A percentile compares a stretch with the other conserved stretches of the same genome.
Evolutionary conservation across 1,284 basidiomycete genomes (phyloP).

Genomic region (Rhodotorula sp.): DNA sequence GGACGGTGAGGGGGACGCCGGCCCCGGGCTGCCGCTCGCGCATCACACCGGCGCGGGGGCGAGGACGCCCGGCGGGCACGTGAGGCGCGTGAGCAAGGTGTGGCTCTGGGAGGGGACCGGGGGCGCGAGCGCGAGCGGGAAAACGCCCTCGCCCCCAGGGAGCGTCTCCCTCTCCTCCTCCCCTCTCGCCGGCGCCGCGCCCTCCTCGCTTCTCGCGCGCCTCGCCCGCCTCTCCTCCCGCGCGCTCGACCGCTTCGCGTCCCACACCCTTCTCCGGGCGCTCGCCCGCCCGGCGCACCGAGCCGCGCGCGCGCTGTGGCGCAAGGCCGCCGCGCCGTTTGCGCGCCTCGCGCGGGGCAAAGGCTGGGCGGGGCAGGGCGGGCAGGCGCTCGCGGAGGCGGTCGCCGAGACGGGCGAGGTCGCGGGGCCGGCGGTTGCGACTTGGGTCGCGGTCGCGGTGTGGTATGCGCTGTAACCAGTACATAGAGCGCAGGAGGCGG

Average conservation of each 20-base stretch:
- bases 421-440: conserved; percentile 8
- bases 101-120: conserved; percentile 39
- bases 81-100: conserved; percentile 28
- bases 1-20: not conserved
- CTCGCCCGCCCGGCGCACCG: conserved; percentile 8
- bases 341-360: not conserved
- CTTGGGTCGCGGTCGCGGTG: conserved; percentile 13
- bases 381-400: conserved; percentile 17
- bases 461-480: conserved; percentile 15
- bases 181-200: not conserved
- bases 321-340: not conserved
- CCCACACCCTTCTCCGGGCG: conserved; percentile 11
- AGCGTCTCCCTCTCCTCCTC: conserved; percentile 1
- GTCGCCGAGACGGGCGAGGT: conserved; percentile 10
- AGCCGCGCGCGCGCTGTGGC: not conserved
- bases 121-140: not conserved
- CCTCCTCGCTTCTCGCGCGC: not conserved
- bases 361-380: not conserved
- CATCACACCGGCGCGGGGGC: not conserved
- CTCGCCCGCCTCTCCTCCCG: not conserved
- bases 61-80: conserved; percentile 16
- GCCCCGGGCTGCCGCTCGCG: not conserved
- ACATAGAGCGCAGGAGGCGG: too few species aligned
- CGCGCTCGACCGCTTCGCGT: not conserved
- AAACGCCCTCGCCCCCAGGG: not conserved